Evolutionary conservation across 2,329 filamentous ascomycete species (phyloP), one percentile per base, ranked within the genome.

Genomic region (Pseudocercospora crystallina): DNA sequence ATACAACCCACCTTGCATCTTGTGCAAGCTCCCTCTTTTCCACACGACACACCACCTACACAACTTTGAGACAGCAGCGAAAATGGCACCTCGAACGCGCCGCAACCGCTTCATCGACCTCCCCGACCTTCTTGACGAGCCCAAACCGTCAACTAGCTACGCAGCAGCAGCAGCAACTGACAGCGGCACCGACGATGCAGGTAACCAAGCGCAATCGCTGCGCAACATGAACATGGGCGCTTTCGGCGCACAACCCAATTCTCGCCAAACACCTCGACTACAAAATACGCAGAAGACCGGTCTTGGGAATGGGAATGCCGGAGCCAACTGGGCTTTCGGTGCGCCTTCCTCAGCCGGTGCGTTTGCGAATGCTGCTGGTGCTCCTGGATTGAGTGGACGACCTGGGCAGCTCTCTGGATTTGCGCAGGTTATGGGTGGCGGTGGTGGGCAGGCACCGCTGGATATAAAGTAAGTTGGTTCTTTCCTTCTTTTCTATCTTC

Each of bases 301-400:
- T 2, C 43, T 66, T 76, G 80, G 79, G 45, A 76, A 73, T 61
- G 76, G 76, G 61, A 74, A 58, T 32, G 59, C 54, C 32, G 59
- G 55, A 31, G 54, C 78, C 54, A 78, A 78, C 65, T 83, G 80
- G 80, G 79, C 77, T 42, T 82, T 82, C 64, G 78, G 77, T 42
- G 68, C 77, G 47, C 77, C 79, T 37, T 75, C 79, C 64, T 76
- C 76, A 44, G 77, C 76, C 56, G 73, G 77, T 47, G 20, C 4
- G 20, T 56, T 59, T 30, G 51, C 53, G 3, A 57, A 54, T 33
- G 56, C 54, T 2, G 47, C 54, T 30, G 62, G 55, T 12, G 54
- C 57, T 17, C 60, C 60, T 26, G 57, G 61, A 26, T 46, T 62
- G 39, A 56, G 49, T 14, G 54, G 40, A 40, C 58, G 64, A 42